Base-by-base conservation (phyloP, 2,329 filamentous ascomycete species). In the Sporothrix mexicana region DNA sequence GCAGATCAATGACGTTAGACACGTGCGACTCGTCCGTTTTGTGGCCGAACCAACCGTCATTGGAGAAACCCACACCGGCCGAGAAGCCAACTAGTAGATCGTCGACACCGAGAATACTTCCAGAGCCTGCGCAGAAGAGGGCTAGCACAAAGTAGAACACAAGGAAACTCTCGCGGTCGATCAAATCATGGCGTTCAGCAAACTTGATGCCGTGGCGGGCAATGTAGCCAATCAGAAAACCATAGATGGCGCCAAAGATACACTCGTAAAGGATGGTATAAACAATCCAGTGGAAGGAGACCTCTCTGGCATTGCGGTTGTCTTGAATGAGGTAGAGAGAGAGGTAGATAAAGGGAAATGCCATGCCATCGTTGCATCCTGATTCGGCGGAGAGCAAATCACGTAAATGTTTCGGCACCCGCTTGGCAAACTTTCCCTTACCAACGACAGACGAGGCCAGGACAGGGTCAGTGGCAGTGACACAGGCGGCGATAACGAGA, bases 301-400 rank as follows among this genome's bases (percentile, higher is more conserved):
- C 93, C 71, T 92, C 82, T 64, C 83, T 82, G 5, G 92, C 89
- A 77, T 92, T 81, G 41, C 89, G 90, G 75, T 91, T 86, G 80
- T 95, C 97, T 76, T 92, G 90, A 76, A 98, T 93, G 64, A 98
- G 88, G 81, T 98, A 98, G 43, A 98, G 85, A 0, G 93, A 91
- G 43, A 99, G 87, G 80, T 99, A 99, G 78, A 99, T 89, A 81
- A 99, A 99, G 0, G 96, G 96, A 79, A 99, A 99, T 1, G 96
- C 96, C 96, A 99, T 99, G 83, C 96, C 96, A 81, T 99, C 96
- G 86, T 99, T 99, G 84, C 96, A 99, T 43, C 96, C 96, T 8
- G 96, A 99, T 83, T 99, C 96, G 72, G 95, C 95, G 4, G 96
- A 99, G 13, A 99, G 86, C 69, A 99, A 80, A 83, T 99, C 96